Conservation (phyloP, 1,284 basidiomycete genomes). For the Inonotus obliquus region DNA sequence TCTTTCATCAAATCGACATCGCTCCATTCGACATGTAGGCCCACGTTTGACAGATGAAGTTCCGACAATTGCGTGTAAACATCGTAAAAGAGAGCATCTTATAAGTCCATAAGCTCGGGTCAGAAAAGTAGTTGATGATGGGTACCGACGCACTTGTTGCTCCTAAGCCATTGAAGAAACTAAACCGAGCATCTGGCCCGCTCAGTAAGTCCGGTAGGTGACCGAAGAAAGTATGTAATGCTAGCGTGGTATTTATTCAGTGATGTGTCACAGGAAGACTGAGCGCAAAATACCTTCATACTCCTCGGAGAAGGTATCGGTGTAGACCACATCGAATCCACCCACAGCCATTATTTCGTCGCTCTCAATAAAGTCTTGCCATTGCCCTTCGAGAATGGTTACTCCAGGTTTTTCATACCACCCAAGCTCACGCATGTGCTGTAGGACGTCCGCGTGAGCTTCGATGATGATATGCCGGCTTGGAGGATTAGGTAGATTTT, state of each 20-base stretch:
- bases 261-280: not conserved
- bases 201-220: slow-evolving; percentile 78
- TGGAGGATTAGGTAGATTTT: slow-evolving; percentile 57
- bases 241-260: slow-evolving; percentile 29
- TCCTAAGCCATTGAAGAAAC: slow-evolving; percentile 96
- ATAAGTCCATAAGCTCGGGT: slow-evolving; percentile 7
- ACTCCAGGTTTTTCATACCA: slow-evolving; percentile 82
- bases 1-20: slow-evolving; percentile 58
- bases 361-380: slow-evolving; percentile 79
- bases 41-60: slow-evolving; percentile 80
- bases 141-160: slow-evolving; percentile 70
- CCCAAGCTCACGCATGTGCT: slow-evolving; percentile 66
- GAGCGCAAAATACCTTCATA: slow-evolving; percentile 53
- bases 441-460: slow-evolving; percentile 88
- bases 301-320: slow-evolving; percentile 93
- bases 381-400: slow-evolving; percentile 81
- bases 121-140: not conserved
- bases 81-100: slow-evolving; percentile 86
- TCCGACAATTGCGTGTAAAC: slow-evolving; percentile 87
- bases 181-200: slow-evolving; percentile 75
- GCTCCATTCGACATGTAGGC: slow-evolving; percentile 69
- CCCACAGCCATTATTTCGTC: slow-evolving; percentile 51
- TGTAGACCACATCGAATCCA: slow-evolving; percentile 88
- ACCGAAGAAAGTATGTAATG: slow-evolving; percentile 82
- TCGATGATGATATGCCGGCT: slow-evolving; percentile 89